Evolutionary conservation across 179 eudicot species (phyloP).

Genomic region (Silene noctiflora): DNA sequence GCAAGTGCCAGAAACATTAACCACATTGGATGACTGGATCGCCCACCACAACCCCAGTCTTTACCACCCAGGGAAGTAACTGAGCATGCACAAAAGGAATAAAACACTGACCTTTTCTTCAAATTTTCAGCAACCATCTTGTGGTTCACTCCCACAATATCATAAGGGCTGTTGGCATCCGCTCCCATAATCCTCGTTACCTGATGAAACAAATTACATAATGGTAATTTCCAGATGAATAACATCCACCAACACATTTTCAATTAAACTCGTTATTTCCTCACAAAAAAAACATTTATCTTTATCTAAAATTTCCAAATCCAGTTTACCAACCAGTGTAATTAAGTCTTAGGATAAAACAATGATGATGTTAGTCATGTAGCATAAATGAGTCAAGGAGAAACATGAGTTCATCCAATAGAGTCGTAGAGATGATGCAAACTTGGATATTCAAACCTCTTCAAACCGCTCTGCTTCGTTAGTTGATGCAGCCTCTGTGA

Average conservation of each 20-base stretch:
- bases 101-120: constrained; percentile 61
- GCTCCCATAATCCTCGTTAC: constrained; percentile 80
- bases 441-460: constrained; percentile 48
- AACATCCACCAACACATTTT: background rate
- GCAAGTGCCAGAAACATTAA: too few relatives aligned
- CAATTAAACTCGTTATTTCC: background rate
- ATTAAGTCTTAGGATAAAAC: background rate
- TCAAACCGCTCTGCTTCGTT: constrained; percentile 98
- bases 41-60: background rate
- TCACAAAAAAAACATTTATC: background rate
- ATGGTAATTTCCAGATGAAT: constrained; percentile 7
- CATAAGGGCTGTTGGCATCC: constrained; percentile 76
- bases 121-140: constrained; percentile 73
- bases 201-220: constrained; percentile 37
- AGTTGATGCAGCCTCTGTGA: constrained; percentile 75
- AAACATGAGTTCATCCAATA: background rate
- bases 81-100: background rate
- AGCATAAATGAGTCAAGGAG: background rate
- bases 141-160: constrained; percentile 74
- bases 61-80: background rate
- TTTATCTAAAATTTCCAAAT: too few relatives aligned
- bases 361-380: background rate
- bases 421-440: background rate
- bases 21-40: background rate
- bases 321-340: background rate